Conservation (phyloP, 495 filamentous ascomycete genomes). For the Talaromyces liani region DNA sequence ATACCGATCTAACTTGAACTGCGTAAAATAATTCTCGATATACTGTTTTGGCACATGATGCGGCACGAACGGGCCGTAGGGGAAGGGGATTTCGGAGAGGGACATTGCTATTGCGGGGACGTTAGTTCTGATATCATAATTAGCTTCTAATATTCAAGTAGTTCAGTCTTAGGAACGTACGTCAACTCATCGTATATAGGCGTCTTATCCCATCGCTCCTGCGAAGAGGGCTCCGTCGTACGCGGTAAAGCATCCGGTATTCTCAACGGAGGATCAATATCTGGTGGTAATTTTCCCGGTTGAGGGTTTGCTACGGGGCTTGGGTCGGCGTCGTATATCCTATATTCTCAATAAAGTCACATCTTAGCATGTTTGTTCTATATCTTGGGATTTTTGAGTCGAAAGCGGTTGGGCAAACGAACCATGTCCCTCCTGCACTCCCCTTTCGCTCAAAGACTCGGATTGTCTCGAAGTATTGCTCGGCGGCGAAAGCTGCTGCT, state of each 20-base stretch:
- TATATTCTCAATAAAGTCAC: conserved; percentile 8
- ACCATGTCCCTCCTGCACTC: conserved; percentile 43
- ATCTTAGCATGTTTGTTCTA: not conserved
- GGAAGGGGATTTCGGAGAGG: conserved; percentile 38
- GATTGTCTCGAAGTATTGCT: conserved; percentile 43
- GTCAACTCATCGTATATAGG: conserved; percentile 40
- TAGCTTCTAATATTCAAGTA: too few relatives aligned
- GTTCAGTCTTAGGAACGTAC: conserved; percentile 16
- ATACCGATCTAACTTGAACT: conserved; percentile 26
- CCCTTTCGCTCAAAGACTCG: conserved; percentile 41
- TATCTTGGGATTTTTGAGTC: too few relatives aligned
- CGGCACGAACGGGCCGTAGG: conserved; percentile 44
- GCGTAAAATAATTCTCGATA: conserved; percentile 39
- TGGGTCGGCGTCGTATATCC: conserved; percentile 39
- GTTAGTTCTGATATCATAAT: conserved; percentile 29
- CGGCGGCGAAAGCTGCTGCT: conserved; percentile 36
- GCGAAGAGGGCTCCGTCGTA: conserved; percentile 25
- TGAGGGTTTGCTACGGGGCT: conserved; percentile 16
- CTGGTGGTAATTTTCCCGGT: conserved; percentile 31
- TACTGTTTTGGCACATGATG: conserved; percentile 42
- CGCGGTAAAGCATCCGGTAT: conserved; percentile 31
- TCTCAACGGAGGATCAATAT: conserved; percentile 33
- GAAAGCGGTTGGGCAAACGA: not conserved
- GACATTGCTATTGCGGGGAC: conserved; percentile 44
- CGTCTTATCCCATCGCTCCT: conserved; percentile 35